Evolutionary conservation across 345 rosid genomes (phyloP), one percentile per base, ranked within the genome.

Genomic region (Brassica carinata): DNA sequence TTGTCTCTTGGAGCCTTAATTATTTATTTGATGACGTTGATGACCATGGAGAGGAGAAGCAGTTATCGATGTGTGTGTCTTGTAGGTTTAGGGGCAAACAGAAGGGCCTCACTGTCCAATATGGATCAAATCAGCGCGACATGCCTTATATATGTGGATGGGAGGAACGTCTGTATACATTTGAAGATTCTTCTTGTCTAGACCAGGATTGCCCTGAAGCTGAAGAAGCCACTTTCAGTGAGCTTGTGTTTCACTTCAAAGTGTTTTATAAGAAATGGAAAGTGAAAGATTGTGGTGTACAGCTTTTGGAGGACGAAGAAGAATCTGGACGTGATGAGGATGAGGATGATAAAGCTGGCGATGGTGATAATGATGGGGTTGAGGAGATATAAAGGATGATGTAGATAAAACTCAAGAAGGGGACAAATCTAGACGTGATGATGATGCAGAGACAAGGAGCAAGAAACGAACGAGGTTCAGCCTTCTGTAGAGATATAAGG

Each of bases 121-220:
- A 61, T 73, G 58, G 68, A 73, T 38, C 58, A 73, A 61, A 13
- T 0, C 58, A 51, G 18, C 58, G 8, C 14, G 14, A 2, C 5
- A 8, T n/a, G 9, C 68, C 59, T 38, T 5, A 8, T 38, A n/a
- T 26, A 58, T 7, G 2, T 33, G 36, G 55, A 58, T 5, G 59
- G 13, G 34, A 43, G 36, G 34, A 36, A 2, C 67, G 38, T 7
- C 18, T 72, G 55, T 34, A 40, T 63, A 43, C 48, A 15, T 73
- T 40, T 73, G 77, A 73, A 27, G 29, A 26, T 38, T 73, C n/a
- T 38, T 73, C 40, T 7, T 62, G 58, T 40, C 69, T 36, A 73
- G 29, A 40, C 2, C 34, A 64, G 31, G n/a, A 64, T 66, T 17
- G 0, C 8, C 8, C 5, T 3, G 6, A 13, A 45, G 5, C 15